Base-by-base conservation (phyloP, 2,329 filamentous ascomycete species). In the Zymoseptoria passerinii region DNA sequence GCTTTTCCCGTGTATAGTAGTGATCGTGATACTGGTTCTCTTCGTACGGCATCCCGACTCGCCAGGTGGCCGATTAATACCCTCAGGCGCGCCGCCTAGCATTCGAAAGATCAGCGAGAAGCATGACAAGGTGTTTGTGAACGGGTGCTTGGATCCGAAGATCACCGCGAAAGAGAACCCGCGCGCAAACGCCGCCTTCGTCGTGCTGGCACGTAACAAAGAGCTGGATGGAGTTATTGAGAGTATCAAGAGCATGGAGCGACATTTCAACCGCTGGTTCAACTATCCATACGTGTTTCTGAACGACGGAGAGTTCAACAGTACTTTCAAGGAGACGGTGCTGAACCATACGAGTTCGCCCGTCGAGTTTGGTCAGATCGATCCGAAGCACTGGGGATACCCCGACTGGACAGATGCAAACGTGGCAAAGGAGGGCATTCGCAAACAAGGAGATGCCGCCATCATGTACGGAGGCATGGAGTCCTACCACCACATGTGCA, bases 391-490 rank as follows among this genome's bases (percentile, higher is more conserved):
- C 84, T 99, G 94, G 94, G 92, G 92, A 19, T 97, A 88, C 73
- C 94, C 94, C 5, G 91, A 96, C 68, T 99, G 94, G 94, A 89
- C 94, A 55, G 92, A 99, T 72, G 83, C 85, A 66, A 92, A 94
- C 73, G 90, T 96, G 55, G 92, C 92, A 65, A 91, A 92, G 76
- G 94, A 99, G 75, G 92, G 92, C 61, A 95, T 99, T 70, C 85
- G 89, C 56, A 96, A 96, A 77, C 94, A 99, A 75, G 94, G 94
- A 65, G 94, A 99, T 74, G 86, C 87, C 54, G 94, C 94, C 52
- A 95, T 99, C 79, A 99, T 99, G 94, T 99, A 97, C 73, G 94
- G 94, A 73, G 94, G 94, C 52, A 87, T 99, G 81, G 94, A 97
- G 75, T 96, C 92, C 76, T 99, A 99, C 72, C 94, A 99, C 71